Evolutionary conservation across 2,329 filamentous ascomycete species (phyloP).

Genomic region (Madurella mycetomatis): DNA sequence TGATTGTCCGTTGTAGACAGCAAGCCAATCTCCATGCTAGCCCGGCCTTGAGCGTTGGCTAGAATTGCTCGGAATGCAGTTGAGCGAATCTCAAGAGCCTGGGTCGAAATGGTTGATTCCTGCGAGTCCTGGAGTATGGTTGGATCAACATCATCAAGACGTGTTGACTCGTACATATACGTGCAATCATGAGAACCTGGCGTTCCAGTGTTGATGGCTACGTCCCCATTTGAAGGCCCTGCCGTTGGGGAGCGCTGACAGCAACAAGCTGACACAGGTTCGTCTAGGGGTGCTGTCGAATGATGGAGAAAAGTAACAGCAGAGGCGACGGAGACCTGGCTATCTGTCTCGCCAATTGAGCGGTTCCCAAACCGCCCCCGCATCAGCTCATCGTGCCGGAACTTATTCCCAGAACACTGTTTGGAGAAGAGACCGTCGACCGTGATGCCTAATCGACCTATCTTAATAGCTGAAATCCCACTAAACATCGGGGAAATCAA

Average conservation of each 20-base stretch:
- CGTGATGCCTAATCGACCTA: slow-evolving; percentile 41
- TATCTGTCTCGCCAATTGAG: slow-evolving; percentile 1
- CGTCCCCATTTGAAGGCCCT: background rate
- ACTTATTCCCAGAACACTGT: slow-evolving; percentile 56
- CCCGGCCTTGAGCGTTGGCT: slow-evolving; percentile 23
- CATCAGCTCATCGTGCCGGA: slow-evolving; percentile 64
- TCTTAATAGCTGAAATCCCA: background rate
- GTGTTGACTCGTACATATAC: background rate
- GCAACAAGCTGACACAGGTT: background rate
- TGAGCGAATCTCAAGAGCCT: slow-evolving; percentile 28
- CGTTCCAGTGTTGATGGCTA: background rate
- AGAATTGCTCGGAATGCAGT: slow-evolving; percentile 31
- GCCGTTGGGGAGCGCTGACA: background rate
- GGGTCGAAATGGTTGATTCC: slow-evolving; percentile 28
- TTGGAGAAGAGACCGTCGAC: slow-evolving; percentile 68
- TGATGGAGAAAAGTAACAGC: slow-evolving; percentile 11
- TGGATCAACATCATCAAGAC: slow-evolving; percentile 18
- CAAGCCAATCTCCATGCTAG: slow-evolving; percentile 29
- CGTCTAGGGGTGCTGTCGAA: background rate
- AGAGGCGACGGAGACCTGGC: slow-evolving; percentile 18
- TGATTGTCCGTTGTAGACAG: slow-evolving; percentile 40
- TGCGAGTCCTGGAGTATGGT: slow-evolving; percentile 30
- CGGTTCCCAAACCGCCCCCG: slow-evolving; percentile 26
- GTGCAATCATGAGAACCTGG: background rate
- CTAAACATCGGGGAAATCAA: slow-evolving; percentile 8